phyloP scores from a whole-genome alignment of 108 stramenopile species.

The Tribonema minus region DNA sequence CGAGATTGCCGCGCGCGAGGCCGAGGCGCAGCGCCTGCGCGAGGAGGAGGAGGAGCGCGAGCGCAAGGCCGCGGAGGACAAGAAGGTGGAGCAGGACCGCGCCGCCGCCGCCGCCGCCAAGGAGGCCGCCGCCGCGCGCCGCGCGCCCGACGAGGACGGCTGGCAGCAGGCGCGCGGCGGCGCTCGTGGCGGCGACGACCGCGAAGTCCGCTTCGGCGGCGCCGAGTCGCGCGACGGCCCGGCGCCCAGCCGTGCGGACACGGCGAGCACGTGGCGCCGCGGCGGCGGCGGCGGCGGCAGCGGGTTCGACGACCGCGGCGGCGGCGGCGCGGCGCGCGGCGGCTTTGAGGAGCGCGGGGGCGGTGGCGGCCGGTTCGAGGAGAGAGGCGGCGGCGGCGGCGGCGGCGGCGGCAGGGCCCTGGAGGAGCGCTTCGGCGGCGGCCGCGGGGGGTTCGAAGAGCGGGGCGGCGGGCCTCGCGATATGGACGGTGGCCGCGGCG shows the following conservation, averaged over 20 bases:
- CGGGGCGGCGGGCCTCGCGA: not conserved
- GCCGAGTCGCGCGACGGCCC: not conserved
- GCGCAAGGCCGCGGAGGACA: slow-evolving; percentile 23
- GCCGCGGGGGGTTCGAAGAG: not conserved
- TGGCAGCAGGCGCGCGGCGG: no score
- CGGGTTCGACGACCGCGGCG: not conserved
- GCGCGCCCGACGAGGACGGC: slow-evolving; percentile 8
- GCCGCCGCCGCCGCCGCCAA: not conserved
- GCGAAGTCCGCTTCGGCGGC: not conserved
- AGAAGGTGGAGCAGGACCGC: slow-evolving; percentile 4
- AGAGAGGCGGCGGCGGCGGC: not conserved
- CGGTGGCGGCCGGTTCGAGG: not conserved
- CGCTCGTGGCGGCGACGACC: not conserved
- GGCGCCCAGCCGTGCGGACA: not conserved
- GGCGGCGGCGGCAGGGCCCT: slow-evolving; percentile 1
- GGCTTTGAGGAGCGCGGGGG: not conserved
- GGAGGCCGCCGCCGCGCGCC: slow-evolving; percentile 15
- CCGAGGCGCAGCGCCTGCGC: slow-evolving; percentile 22
- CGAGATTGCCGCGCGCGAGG: no score
- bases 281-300: not conserved
- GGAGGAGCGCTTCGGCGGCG: not conserved
- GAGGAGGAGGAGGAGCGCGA: slow-evolving; percentile 48
- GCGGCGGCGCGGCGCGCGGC: not conserved
- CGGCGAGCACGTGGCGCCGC: slow-evolving; percentile 14
- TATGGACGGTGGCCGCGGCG: not conserved